phyloP scores from a whole-genome alignment of 306 rosid species.

The Dryas octopetala region DNA sequence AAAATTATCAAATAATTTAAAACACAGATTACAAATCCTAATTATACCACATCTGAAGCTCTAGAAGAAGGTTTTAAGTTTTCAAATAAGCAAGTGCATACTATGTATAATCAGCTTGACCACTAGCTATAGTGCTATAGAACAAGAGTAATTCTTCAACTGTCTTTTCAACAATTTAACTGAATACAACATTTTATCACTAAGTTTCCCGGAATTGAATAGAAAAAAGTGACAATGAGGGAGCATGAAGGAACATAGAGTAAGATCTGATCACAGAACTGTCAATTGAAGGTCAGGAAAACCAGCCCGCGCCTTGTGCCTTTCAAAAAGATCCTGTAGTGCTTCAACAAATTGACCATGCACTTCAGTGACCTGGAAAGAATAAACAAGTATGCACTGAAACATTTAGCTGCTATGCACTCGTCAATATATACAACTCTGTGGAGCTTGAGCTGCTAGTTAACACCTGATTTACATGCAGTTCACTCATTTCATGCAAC shows the following conservation, averaged over 20 bases:
- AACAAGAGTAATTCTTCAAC: background rate
- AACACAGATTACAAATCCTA: background rate
- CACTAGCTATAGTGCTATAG: background rate
- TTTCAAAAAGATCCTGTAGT: conserved; percentile 73
- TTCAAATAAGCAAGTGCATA: background rate
- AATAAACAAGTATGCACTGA: background rate
- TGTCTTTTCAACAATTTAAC: background rate
- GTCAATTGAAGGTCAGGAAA: conserved; percentile 62
- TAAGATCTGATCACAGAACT: conserved; percentile 47
- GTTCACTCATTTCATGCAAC: background rate
- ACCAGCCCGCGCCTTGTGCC: conserved; percentile 71
- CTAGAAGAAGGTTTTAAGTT: background rate
- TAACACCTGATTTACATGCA: background rate
- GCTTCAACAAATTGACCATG: conserved; percentile 72
- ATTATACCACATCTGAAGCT: background rate
- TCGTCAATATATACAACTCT: background rate
- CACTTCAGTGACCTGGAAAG: conserved; percentile 51
- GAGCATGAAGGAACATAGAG: conserved; percentile 1
- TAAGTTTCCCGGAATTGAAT: background rate
- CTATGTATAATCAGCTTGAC: background rate
- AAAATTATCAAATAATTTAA: background rate
- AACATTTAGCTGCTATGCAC: background rate
- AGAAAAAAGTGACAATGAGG: background rate
- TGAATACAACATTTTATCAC: background rate
- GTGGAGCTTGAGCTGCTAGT: background rate